Evolutionary conservation across 1,284 basidiomycete genomes (phyloP).

Genomic region (Cystobasidium slooffiae): DNA sequence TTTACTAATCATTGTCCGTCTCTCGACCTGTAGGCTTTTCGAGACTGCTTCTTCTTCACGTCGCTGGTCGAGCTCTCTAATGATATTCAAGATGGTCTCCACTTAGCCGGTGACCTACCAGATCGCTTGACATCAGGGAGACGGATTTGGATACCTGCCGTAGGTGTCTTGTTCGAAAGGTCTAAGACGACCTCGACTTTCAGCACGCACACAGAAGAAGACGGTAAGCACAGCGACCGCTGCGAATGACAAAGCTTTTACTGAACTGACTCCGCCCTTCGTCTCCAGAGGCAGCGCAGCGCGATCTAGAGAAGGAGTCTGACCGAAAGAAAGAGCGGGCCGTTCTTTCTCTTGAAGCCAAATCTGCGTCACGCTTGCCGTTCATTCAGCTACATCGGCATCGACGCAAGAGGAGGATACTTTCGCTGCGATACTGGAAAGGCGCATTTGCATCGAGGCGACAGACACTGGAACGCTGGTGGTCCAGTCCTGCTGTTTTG

Average conservation of each 20-base stretch:
- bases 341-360: not conserved
- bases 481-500: conserved; percentile 12
- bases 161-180: not conserved
- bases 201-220: conserved; percentile 9
- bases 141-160: conserved; percentile 33
- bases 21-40: not conserved
- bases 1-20: not conserved
- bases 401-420: not conserved
- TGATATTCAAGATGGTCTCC: conserved; percentile 11
- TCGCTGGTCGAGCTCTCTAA: conserved; percentile 33
- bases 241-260: not conserved
- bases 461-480: conserved; percentile 11
- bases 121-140: not conserved
- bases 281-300: not conserved
- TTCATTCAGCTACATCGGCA: not conserved
- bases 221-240: not conserved
- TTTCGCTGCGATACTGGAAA: not conserved
- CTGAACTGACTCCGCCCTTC: not conserved
- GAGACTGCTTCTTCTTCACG: conserved; percentile 40
- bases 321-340: not conserved
- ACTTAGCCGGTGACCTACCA: not conserved
- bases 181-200: not conserved
- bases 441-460: not conserved
- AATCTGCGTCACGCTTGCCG: not conserved
- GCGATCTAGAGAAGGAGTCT: not conserved